phyloP scores from a whole-genome alignment of 1,284 basidiomycete species.

The Gomphus sp. region DNA sequence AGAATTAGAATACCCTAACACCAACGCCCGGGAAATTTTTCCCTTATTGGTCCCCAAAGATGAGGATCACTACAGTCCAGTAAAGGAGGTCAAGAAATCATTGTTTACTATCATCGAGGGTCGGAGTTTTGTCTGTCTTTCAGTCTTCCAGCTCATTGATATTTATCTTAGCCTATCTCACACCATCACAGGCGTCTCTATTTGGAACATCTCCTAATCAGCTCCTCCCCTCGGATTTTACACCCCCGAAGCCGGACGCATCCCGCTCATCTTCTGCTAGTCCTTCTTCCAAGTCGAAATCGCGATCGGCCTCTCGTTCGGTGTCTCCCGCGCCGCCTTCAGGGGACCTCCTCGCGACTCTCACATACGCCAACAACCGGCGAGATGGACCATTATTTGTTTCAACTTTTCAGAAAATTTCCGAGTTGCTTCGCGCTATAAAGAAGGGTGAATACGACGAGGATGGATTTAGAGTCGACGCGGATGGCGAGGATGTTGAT shows the following conservation, averaged over 20 bases:
- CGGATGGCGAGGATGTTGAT: constrained; percentile 39
- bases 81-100: constrained; percentile 59
- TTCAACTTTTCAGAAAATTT: constrained; percentile 47
- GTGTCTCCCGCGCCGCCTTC: constrained; percentile 20
- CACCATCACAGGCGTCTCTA: constrained; percentile 47
- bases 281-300: constrained; percentile 21
- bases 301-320: constrained; percentile 19
- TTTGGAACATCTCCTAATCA: constrained; percentile 57
- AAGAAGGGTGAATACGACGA: constrained; percentile 20
- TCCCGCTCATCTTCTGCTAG: constrained; percentile 17
- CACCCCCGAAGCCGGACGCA: constrained; percentile 7
- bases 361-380: constrained; percentile 54
- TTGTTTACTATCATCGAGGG: constrained; percentile 61
- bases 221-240: constrained; percentile 23
- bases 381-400: constrained; percentile 63
- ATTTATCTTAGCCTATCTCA: constrained; percentile 47
- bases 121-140: constrained; percentile 22
- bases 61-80: constrained; percentile 71
- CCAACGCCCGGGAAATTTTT: constrained; percentile 40
- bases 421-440: constrained; percentile 44
- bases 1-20: constrained; percentile 68
- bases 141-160: constrained; percentile 13
- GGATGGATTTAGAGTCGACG: constrained; percentile 4
- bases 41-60: constrained; percentile 44
- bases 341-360: constrained; percentile 40